phyloP scores from a whole-genome alignment of 2,329 filamentous ascomycete genomes.

The Fusarium albosuccineum region DNA sequence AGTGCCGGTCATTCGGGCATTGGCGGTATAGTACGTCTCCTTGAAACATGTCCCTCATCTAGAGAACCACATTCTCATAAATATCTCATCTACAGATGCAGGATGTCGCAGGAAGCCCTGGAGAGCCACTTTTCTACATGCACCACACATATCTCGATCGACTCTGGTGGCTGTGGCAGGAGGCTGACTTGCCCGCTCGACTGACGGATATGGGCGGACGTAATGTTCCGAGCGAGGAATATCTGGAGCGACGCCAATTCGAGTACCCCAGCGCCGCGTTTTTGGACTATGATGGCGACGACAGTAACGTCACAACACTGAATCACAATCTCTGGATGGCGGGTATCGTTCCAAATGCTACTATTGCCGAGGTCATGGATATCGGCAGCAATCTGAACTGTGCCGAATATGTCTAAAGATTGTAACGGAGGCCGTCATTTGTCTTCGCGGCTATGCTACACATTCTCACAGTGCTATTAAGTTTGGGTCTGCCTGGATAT shows the following conservation, averaged over 20 bases:
- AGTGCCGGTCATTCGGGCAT: conserved; percentile 19
- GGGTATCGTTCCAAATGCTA: conserved; percentile 42
- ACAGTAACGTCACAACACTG: conserved; percentile 22
- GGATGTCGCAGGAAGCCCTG: conserved; percentile 18
- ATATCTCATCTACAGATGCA: conserved; percentile 10
- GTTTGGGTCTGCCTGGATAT: too few species aligned
- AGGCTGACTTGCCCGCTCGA: conserved; percentile 20
- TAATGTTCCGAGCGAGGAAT: conserved; percentile 43
- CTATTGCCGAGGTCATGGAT: conserved; percentile 38
- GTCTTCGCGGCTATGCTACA: too few species aligned
- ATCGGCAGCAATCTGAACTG: conserved; percentile 30
- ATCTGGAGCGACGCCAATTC: conserved; percentile 7
- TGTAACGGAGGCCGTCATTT: too few species aligned
- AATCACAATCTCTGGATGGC: conserved; percentile 29
- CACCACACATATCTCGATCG: conserved; percentile 32
- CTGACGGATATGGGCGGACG: conserved; percentile 41
- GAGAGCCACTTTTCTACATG: conserved; percentile 25
- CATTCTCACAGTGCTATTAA: too few species aligned
- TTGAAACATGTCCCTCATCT: not conserved
- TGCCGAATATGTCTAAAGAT: conserved; percentile 33
- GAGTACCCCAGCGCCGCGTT: conserved; percentile 10
- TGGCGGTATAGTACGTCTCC: conserved; percentile 21
- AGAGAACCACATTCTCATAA: not conserved
- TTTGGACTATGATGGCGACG: conserved; percentile 23
- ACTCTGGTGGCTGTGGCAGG: conserved; percentile 39